A percentile compares a stretch with the other conserved stretches of the same genome.
Conservation (phyloP, 2,329 filamentous ascomycete species). For the Xylaria sp. region DNA sequence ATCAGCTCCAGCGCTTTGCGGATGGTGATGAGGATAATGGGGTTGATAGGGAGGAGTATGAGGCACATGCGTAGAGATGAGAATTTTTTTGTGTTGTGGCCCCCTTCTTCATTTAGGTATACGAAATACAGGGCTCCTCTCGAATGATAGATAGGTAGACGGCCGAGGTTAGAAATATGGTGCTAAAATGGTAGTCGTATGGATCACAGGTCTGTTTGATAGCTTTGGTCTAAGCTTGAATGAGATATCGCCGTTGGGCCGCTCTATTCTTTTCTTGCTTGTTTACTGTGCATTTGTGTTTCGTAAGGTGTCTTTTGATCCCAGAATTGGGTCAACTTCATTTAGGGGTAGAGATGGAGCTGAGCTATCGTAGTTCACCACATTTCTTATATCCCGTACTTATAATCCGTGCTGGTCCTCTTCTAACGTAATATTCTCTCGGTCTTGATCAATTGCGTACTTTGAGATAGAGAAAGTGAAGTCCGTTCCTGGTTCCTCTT, state of each 20-base stretch:
- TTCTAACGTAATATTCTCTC: no score
- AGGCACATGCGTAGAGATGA: slow-evolving; percentile 23
- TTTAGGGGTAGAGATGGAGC: no score
- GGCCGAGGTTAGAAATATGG: neutral
- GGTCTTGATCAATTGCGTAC: no score
- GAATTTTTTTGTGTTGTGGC: neutral
- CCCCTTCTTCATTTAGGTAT: neutral
- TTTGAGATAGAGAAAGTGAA: no score
- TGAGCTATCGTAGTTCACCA: no score
- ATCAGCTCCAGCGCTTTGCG: slow-evolving; percentile 70
- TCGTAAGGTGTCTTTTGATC: no score
- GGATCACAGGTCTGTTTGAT: neutral
- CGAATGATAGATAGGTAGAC: neutral
- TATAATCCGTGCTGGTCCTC: no score
- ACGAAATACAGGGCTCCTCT: no score
- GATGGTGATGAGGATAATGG: slow-evolving; percentile 40
- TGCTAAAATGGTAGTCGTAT: neutral
- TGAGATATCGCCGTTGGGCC: neutral
- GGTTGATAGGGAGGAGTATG: slow-evolving; percentile 33
- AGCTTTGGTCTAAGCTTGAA: neutral
- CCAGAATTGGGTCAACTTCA: no score
- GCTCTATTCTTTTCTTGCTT: neutral
- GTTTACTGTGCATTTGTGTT: no score
- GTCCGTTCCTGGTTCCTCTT: no score
- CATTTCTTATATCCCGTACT: no score